These are phyloP conservation scores for Cercospora sesami DNA, from an alignment of 2,329 filamentous ascomycete species.

Conservation along the genomic window DNA sequence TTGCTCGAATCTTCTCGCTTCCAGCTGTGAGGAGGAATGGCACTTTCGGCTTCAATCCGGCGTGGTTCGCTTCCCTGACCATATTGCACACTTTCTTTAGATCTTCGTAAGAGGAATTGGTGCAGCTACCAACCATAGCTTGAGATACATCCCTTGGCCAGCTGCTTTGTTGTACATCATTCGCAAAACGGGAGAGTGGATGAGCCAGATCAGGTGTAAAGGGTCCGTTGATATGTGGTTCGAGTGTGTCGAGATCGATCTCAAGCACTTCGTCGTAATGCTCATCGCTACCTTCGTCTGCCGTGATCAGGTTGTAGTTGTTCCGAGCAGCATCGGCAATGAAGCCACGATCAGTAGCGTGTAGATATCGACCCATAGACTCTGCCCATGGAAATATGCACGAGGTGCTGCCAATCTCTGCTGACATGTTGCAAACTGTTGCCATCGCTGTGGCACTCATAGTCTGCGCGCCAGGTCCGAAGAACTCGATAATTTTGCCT, in stretches of 20 bases:
- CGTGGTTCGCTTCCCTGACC: slow-evolving; percentile 81
- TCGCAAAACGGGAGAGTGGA: slow-evolving; percentile 93
- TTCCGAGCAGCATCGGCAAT: slow-evolving; percentile 85
- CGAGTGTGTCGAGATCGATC: slow-evolving; percentile 86
- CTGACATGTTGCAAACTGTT: slow-evolving; percentile 62
- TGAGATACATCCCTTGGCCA: slow-evolving; percentile 97
- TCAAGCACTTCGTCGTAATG: slow-evolving; percentile 87
- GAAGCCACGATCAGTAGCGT: slow-evolving; percentile 79
- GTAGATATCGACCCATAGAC: slow-evolving; percentile 88
- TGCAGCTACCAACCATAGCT: slow-evolving; percentile 95
- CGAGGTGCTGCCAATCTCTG: slow-evolving; percentile 79
- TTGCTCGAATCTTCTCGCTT: slow-evolving; percentile 92
- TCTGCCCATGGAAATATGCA: slow-evolving; percentile 97
- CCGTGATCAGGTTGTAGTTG: slow-evolving; percentile 79
- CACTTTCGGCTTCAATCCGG: slow-evolving; percentile 89
- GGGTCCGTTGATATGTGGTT: slow-evolving; percentile 95
- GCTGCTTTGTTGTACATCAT: slow-evolving; percentile 85
- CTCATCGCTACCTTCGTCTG: slow-evolving; percentile 79
- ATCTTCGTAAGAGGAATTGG: slow-evolving; percentile 83
- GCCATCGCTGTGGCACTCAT: slow-evolving; percentile 83
- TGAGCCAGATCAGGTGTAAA: slow-evolving; percentile 97
- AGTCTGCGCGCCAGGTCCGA: slow-evolving; percentile 67
- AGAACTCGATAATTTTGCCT: slow-evolving; percentile 55
- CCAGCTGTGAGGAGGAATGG: slow-evolving; percentile 92
- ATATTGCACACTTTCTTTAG: slow-evolving; percentile 92